Base-by-base conservation (phyloP, 2,329 filamentous ascomycete species). In the Fusarium verticillioides region DNA sequence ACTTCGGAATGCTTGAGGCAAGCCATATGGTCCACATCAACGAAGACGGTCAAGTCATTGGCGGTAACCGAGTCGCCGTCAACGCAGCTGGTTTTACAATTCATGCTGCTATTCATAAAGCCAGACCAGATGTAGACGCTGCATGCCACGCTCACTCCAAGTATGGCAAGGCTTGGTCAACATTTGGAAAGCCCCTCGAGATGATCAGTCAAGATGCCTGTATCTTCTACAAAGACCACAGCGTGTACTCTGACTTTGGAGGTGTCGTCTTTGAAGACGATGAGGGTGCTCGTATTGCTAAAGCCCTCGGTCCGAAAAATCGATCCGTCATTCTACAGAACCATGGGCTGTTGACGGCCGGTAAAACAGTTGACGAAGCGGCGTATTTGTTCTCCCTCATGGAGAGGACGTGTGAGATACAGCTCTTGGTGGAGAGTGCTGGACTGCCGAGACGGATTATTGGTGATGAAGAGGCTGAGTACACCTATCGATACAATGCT, bases 291-390 rank as follows among this genome's bases (percentile, higher is more conserved):
- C 83, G 85, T 28, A 85, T 93, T 53, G 90, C 90, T 0, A 81
- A 83, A 32, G 87, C 90, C 0, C 78, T 93, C 3, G 91, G 91
- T 0, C 73, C 77, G 1, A 80, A 83, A 0, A 85, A 85, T 50
- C 88, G 82, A 73, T 87, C 84, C 1, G 82, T 89, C 63, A 89
- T 93, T 36, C 80, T 93, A 34, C 82, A 88, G 56, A 93, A 93
- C 71, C 91, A 93, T 76, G 91, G 91, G 0, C 78, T 93, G 18
- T 78, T 93, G 47, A 92, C 90, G 0, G 89, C 90, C 0, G 91
- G 91, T 2, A 79, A 78, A 2, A 93, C 90, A 0, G 90, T 93
- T 2, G 91, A 93, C 66, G 91, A 93, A 79, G 91, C 91, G 1
- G 89, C 89, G 0, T 92, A 89, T 75, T 78, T 92, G 18, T 92